Base-by-base conservation (phyloP, 495 filamentous ascomycete species). In the Penicillium verhagenii region DNA sequence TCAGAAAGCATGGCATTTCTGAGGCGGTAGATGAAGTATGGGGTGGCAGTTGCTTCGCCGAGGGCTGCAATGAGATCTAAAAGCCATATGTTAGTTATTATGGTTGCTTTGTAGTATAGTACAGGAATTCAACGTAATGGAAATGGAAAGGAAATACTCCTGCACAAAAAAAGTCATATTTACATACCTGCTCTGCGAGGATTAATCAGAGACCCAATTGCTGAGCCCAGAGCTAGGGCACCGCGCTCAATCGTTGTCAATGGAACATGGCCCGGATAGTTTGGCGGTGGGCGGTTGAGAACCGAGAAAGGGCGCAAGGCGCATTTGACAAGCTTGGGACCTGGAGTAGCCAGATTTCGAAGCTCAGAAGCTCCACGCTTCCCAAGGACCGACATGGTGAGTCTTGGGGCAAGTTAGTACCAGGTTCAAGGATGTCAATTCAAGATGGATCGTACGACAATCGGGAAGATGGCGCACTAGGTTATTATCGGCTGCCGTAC, bases 1-100 rank as follows among this genome's bases (percentile, higher is more conserved):
- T 84, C 74, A 10, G 81, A 71, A 48, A 97, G 90, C 94, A 98
- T 98, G 38, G 84, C 90, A 63, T 92, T 81, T 52, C 91, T 90
- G 13, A 99, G 90, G 47, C 90, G 88, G 76, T 89, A 84, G 70
- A 97, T 91, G 76, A 97, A 97, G 78, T 91, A 96, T 24, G 95
- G 94, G 28, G 91, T 90, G 47, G 92, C 89, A 4, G 93, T 97
- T 33, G 91, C 84, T 79, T 98, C 94, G 65, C 92, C 95, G 14
- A 96, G 85, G 21, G 91, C 81, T 20, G 94, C 95, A 57, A 98
- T 96, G 45, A 98, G 83, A 76, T 98, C 94, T 92, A 44, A 21
- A n/a, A 25, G 14, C 33, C 16, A 18, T 28, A 14, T 42, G 19
- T 48, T 38, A 44, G 50, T 38, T 20, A 26, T 20, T 21, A 48